phyloP scores from a whole-genome alignment of 2,329 filamentous ascomycete species.

The Fusarium sp. region DNA sequence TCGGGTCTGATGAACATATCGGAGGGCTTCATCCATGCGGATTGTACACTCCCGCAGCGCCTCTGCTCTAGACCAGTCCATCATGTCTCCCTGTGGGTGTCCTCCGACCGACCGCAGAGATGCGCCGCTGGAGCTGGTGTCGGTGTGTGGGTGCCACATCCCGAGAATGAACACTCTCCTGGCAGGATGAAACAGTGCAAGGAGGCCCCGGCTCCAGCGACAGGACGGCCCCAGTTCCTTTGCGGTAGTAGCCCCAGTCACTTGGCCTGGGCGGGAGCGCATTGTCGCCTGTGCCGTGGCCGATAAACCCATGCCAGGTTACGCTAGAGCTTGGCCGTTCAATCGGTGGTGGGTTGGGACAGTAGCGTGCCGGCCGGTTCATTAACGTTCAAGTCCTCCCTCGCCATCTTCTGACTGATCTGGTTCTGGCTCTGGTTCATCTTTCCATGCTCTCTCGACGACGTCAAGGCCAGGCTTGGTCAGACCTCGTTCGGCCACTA shows the following conservation, averaged over 20 bases:
- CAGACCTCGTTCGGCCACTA: slow-evolving; percentile 3
- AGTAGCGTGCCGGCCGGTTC: slow-evolving; percentile 28
- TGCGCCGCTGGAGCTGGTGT: slow-evolving; percentile 10
- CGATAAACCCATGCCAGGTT: slow-evolving; percentile 24
- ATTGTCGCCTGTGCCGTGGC: slow-evolving; percentile 11
- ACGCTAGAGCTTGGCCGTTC: slow-evolving; percentile 21
- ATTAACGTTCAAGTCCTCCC: slow-evolving; percentile 29
- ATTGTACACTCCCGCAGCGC: neutral
- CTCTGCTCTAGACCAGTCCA: slow-evolving; percentile 4
- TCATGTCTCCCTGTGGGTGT: slow-evolving; percentile 13
- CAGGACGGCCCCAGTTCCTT: slow-evolving; percentile 2
- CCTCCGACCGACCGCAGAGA: neutral
- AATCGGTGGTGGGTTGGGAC: slow-evolving; percentile 11
- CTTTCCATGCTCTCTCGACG: slow-evolving; percentile 3
- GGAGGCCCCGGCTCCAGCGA: slow-evolving; percentile 11
- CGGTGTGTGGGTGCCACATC: slow-evolving; percentile 12
- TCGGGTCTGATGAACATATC: neutral
- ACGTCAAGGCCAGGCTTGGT: slow-evolving; percentile 7
- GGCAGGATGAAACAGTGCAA: slow-evolving; percentile 23
- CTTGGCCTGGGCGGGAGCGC: slow-evolving; percentile 4
- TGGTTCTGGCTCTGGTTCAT: slow-evolving; percentile 2
- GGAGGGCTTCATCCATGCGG: slow-evolving; percentile 11
- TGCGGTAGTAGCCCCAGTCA: slow-evolving; percentile 12
- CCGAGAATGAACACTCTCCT: neutral
- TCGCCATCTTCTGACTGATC: slow-evolving; percentile 14